phyloP scores from a whole-genome alignment of 768 basidiomycete species.

The Lentinula detonsa region DNA sequence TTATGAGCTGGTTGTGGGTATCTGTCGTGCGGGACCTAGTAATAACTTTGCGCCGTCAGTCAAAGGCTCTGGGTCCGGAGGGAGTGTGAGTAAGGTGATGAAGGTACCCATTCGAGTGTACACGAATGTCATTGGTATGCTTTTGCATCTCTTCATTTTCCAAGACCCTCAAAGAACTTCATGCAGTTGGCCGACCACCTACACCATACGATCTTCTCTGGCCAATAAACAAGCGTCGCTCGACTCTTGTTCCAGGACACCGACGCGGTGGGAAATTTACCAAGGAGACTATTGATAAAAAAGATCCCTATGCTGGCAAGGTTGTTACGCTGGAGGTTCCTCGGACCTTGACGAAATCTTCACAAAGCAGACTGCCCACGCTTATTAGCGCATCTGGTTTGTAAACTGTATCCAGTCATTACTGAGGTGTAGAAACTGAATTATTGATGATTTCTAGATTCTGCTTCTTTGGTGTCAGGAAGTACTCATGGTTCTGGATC shows the following conservation, averaged over 20 bases:
- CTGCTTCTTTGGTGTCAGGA: not conserved
- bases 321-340: conserved; percentile 26
- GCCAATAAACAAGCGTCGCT: conserved; percentile 49
- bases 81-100: conserved; percentile 71
- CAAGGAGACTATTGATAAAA: not conserved
- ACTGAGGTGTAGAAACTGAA: not conserved
- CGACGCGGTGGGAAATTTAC: not conserved
- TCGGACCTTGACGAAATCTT: not conserved
- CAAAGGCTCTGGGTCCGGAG: conserved; percentile 24
- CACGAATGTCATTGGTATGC: conserved; percentile 54
- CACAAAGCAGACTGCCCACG: not conserved
- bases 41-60: conserved; percentile 19
- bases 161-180: not conserved
- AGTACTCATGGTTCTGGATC: not conserved
- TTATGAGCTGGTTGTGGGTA: conserved; percentile 87
- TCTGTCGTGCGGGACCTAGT: conserved; percentile 55
- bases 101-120: conserved; percentile 90
- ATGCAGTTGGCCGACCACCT: conserved; percentile 41
- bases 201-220: conserved; percentile 79
- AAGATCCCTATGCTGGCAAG: conserved; percentile 21
- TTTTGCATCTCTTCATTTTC: conserved; percentile 40
- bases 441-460: not conserved
- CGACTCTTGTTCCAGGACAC: conserved; percentile 1
- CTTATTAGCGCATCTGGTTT: not conserved
- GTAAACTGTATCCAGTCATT: not conserved